A percentile compares a stretch with the other conserved stretches of the same genome.
Evolutionary conservation across 768 basidiomycete species (phyloP).

Genomic region (Tricholoma matsutake): DNA sequence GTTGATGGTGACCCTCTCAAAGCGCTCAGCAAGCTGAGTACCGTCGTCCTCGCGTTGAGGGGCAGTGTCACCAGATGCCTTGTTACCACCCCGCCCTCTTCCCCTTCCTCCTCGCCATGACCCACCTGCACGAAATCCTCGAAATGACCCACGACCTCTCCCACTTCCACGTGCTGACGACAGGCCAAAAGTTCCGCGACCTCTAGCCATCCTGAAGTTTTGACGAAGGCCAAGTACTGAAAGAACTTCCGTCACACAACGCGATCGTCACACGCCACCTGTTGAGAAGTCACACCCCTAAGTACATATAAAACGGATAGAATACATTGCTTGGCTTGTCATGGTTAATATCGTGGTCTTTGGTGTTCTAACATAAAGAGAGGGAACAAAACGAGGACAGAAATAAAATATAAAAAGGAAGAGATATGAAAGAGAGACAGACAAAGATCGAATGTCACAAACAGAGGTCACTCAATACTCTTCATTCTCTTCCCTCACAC

Average conservation of each 20-base stretch:
- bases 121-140: conserved; percentile 42
- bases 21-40: conserved; percentile 78
- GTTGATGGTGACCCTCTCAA: conserved; percentile 69
- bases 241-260: neutral
- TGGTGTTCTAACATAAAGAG: neutral
- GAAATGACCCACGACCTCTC: conserved; percentile 42
- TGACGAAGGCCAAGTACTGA: conserved; percentile 4
- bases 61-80: conserved; percentile 43
- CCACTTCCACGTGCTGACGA: conserved; percentile 48
- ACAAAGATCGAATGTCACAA: neutral
- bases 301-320: neutral
- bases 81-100: conserved; percentile 45
- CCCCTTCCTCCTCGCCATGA: conserved; percentile 57
- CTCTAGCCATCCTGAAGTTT: conserved; percentile 42
- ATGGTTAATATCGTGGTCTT: neutral
- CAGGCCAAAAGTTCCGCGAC: conserved; percentile 55
- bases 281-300: conserved; percentile 2
- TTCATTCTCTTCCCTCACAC: conserved; percentile 51
- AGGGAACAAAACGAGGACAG: conserved; percentile 2
- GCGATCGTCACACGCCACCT: neutral
- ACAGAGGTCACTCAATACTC: conserved; percentile 23
- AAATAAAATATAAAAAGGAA: conserved; percentile 2
- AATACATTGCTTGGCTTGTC: neutral
- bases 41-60: conserved; percentile 87
- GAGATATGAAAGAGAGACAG: too few species aligned